Base-by-base conservation (phyloP, 352 stramenopile species). In the Plasmopara muralis region DNA sequence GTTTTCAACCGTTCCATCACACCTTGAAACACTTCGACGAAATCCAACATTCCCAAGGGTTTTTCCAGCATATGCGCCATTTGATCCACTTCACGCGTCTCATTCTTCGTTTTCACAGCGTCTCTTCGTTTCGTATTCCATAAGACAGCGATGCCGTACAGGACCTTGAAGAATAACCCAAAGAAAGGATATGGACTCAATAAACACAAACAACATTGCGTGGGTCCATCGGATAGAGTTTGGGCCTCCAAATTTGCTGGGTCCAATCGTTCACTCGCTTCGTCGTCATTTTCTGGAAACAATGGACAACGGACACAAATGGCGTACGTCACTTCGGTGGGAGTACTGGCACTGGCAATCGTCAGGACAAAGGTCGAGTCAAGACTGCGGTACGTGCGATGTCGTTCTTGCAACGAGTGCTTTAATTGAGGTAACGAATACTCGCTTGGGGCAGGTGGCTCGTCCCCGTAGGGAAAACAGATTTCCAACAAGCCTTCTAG, bases 171-270 rank as follows among this genome's bases (percentile, higher is more conserved):
- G 53, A 90, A 92, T 14, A 92, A 50, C n/a, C 73, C 77, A 64
- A 92, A 92, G 55, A 89, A 92, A 20, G 82, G 82, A 45, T 86
- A 89, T 0, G 76, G 64, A 15, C 71, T 92, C 15, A 92, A 55
- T 16, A 92, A 57, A 43, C 82, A 89, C 16, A 89, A 68, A 46
- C 82, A 92, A n/a, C 76, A 82, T 28, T 87, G 74, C 6, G 70
- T 44, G 0, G 67, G 70, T 12, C 55, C 60, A 30, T 58, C 47
- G 7, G 49, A 14, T 37, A 49, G 38, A 12, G 31, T 12, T 47
- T 40, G 31, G 5, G 8, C 0, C 16, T 56, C 43, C 1, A 10
- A 34, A 37, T 28, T 10, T 34, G 51, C 60, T 12, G 44, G 16
- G 8, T 43, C 33, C 43, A n/a, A 29, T 14, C 33, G 50, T 6